These are phyloP conservation scores for Ogataea methanolica DNA, from an alignment of 805 yeast species.

Conservation along the genomic window DNA sequence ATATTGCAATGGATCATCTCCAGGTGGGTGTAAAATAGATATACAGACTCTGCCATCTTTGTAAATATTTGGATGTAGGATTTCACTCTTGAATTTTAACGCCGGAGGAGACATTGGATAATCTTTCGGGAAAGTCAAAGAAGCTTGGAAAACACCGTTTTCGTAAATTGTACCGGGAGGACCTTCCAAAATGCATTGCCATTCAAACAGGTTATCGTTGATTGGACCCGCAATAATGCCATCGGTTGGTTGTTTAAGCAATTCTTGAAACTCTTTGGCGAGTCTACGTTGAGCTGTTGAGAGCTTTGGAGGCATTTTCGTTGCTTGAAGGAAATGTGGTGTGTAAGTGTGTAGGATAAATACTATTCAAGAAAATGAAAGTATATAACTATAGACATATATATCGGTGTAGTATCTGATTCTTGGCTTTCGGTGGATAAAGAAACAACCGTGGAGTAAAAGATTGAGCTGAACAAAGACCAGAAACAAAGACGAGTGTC, in stretches of 20 bases:
- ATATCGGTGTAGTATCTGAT: no score
- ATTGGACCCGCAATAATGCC: slow-evolving; percentile 94
- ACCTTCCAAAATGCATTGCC: slow-evolving; percentile 53
- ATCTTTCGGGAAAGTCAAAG: slow-evolving; percentile 39
- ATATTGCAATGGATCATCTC: slow-evolving; percentile 94
- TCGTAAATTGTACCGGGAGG: slow-evolving; percentile 53
- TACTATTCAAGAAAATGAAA: no score
- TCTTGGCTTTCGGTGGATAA: no score
- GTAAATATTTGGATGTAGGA: slow-evolving; percentile 91
- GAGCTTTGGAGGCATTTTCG: slow-evolving; percentile 20
- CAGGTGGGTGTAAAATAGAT: slow-evolving; percentile 92
- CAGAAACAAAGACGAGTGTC: no score
- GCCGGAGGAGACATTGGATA: slow-evolving; percentile 63
- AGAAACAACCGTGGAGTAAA: no score
- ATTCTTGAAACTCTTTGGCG: slow-evolving; percentile 83
- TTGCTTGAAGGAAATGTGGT: no score
- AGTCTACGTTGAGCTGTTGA: slow-evolving; percentile 74
- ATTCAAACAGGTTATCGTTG: slow-evolving; percentile 48
- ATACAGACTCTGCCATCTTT: slow-evolving; percentile 95
- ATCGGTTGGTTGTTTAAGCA: slow-evolving; percentile 83
- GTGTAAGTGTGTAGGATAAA: no score
- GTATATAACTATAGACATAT: no score
- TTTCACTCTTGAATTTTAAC: slow-evolving; percentile 66
- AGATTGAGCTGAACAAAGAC: no score
- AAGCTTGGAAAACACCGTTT: slow-evolving; percentile 50